Percentiles rank a stretch among this genome's conserved stretches.
These are phyloP conservation scores for Orbilia blumenaviensis DNA, from an alignment of 2,329 filamentous ascomycete species.

Conservation along the genomic window DNA sequence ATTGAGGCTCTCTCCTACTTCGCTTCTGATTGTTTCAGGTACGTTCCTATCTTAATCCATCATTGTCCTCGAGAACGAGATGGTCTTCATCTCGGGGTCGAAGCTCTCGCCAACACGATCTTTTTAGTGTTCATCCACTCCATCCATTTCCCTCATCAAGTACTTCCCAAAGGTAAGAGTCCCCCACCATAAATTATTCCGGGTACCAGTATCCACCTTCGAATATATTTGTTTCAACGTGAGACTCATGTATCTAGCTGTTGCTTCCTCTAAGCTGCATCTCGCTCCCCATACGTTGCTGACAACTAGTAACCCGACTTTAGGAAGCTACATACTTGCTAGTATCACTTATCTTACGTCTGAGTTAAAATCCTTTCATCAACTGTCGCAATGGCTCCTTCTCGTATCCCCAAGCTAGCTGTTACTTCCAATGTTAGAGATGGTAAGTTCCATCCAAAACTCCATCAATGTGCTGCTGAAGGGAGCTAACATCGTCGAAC, in stretches of 20 bases:
- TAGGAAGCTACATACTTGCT: neutral
- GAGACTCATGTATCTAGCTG: neutral
- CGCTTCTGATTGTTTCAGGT: neutral
- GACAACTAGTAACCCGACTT: neutral
- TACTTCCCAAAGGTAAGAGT: conserved; percentile 4
- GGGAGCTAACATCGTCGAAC: neutral
- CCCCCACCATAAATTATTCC: neutral
- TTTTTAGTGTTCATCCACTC: neutral
- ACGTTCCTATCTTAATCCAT: neutral
- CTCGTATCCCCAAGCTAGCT: neutral
- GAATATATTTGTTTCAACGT: neutral
- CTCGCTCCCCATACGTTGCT: neutral
- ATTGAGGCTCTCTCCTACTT: neutral
- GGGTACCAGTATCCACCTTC: neutral
- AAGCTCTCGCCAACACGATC: neutral
- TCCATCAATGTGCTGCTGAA: neutral
- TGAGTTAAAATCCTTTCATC: neutral
- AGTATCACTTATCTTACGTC: neutral
- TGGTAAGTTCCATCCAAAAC: conserved; percentile 1
- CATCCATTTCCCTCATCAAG: neutral
- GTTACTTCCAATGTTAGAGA: neutral
- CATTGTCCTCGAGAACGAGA: neutral
- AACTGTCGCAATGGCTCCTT: neutral
- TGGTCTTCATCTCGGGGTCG: neutral
- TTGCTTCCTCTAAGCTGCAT: neutral